Evolutionary conservation across 805 yeast species (phyloP), one percentile per base, ranked within the genome.

Genomic region (Debaryomyces castellii): DNA sequence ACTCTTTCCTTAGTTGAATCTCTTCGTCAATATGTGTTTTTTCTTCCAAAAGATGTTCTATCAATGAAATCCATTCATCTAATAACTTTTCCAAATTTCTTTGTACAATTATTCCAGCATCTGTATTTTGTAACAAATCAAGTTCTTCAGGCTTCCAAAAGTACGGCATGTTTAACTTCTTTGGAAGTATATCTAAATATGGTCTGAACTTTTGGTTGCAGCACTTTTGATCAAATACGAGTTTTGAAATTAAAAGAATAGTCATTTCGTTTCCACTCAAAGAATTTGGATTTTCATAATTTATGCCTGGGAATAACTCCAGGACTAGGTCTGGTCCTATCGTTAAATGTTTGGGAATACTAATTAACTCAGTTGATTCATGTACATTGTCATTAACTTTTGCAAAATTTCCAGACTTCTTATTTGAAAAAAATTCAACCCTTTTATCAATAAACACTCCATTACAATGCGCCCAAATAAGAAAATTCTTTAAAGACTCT

Each of bases 101-200:
- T 41, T 41, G 25, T n/a, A 45, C 12, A 25, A 33, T 28, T 23
- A 36, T n/a, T 36, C 30, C 41, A 18, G 28, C 36, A 41, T 45
- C 48, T 4, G 48, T 41, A 22, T 23, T 12, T 10, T 36, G 18
- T 11, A 45, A 25, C 16, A 41, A 24, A 30, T 36, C 35, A 18
- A 23, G 10, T 30, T 41, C 45, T 3, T 36, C 16, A 7, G 38
- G 28, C 9, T 36, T 39, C 48, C 48, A 45, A 25, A 40, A 41
- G 22, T 23, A 45, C 3, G 48, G 48, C n/a, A 30, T 12, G 27
- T 27, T 36, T 18, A 39, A 41, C 20, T 36, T 22, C 10, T 41
- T 32, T 16, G 48, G 48, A 25, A 45, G 32, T n/a, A 45, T 40
- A 18, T 41, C 34, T 3, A 45, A 35, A 36, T 40, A 45, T 16